Evolutionary conservation across 106 monocot species (phyloP).

Genomic region (Apostasia ramifera): DNA sequence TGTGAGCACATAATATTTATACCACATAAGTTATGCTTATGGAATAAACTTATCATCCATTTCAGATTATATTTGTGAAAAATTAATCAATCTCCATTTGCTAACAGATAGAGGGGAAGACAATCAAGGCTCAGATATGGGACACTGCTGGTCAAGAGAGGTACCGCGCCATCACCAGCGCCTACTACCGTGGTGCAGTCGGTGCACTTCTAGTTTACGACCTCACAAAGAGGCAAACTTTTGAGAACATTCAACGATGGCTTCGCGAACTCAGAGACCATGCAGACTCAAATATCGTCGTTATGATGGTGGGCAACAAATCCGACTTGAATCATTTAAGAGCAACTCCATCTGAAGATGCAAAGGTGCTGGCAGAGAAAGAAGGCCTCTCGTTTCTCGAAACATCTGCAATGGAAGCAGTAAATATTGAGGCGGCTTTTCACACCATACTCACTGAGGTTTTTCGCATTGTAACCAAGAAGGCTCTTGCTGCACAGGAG

Average conservation of each 20-base stretch:
- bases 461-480: slow-evolving; percentile 57
- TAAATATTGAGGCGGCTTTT: slow-evolving; percentile 63
- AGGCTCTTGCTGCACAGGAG: slow-evolving; percentile 57
- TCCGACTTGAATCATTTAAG: slow-evolving; percentile 61
- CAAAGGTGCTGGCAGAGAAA: slow-evolving; percentile 49
- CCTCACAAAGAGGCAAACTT: slow-evolving; percentile 75
- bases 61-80: too few relatives aligned
- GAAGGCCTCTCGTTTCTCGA: slow-evolving; percentile 72
- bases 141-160: slow-evolving; percentile 79
- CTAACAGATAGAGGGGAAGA: slow-evolving; percentile 63
- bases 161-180: slow-evolving; percentile 75
- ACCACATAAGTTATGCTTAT: too few relatives aligned
- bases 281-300: slow-evolving; percentile 70
- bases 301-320: slow-evolving; percentile 83
- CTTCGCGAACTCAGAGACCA: slow-evolving; percentile 76
- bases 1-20: too few relatives aligned
- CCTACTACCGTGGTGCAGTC: slow-evolving; percentile 73
- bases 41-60: too few relatives aligned
- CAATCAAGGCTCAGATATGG: slow-evolving; percentile 75
- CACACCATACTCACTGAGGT: slow-evolving; percentile 51
- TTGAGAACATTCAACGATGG: slow-evolving; percentile 68
- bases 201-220: slow-evolving; percentile 70
- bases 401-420: slow-evolving; percentile 63
- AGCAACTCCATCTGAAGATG: slow-evolving; percentile 35
- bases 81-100: too few relatives aligned